Base-by-base conservation (phyloP, 257 asterid species). In the Lantana camara region DNA sequence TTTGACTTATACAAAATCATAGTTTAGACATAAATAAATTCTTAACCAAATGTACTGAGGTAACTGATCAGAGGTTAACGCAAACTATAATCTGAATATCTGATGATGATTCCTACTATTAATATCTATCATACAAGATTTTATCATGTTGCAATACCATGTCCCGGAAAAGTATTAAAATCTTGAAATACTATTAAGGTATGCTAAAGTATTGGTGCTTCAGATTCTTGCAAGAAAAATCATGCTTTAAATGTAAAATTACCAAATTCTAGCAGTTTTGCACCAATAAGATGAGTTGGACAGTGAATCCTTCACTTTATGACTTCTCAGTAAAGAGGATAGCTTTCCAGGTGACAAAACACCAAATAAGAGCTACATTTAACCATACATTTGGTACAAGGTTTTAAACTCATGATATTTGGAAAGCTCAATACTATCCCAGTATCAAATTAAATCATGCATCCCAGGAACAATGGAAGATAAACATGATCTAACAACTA, bases 181-280 rank as follows among this genome's bases (percentile, higher is more conserved):
- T 13, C 30, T 32, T 19, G 32, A 37, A 16, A 54, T 52, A 58
- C 38, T 17, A 12, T 9, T 45, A 30, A 44, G 19, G 48, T n/a
- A 27, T 69, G 64, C 27, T 34, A 41, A 60, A 32, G 35, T 60
- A 59, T 30, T 7, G 45, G 49, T 42, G 20, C 44, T 45, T 21
- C 21, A 29, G n/a, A 54, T 29, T 45, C 13, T 7, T 46, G 38
- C n/a, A 2, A 20, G 47, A 55, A 2, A 49, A 52, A 62, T 57
- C 44, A 49, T 9, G 48, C 37, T 38, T 51, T 12, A 56, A 30
- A 61, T 1, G 35, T 13, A 54, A 9, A 46, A 46, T 11, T 1
- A 19, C 24, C 64, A 40, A 27, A 30, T 13, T 60, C 29, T 9
- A 64, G 40, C 42, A 44, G 41, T 48, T 17, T 50, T 11, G 50